Base-by-base conservation (phyloP, 352 stramenopile species). In the Pythium oligandrum region DNA sequence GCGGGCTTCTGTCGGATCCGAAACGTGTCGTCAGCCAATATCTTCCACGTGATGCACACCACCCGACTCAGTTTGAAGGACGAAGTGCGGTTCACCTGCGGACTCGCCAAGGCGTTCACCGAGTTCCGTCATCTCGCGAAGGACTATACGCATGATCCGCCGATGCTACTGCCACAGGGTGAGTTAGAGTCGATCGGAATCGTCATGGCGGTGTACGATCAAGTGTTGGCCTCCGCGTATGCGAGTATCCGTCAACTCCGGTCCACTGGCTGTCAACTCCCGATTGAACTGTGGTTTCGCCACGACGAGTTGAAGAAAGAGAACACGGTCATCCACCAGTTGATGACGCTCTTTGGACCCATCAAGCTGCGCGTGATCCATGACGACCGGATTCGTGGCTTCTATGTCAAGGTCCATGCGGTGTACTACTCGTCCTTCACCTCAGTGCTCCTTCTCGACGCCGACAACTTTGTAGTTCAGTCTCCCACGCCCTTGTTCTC, bases 31-130 rank as follows among this genome's bases (percentile, higher is more conserved):
- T 87, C 68, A 5, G 73, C 66, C 40, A 51, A 82, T 48, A 52
- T 70, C 1, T 84, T 86, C 46, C 73, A 51, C n/a, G 64, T 83
- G 5, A 88, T 90, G 82, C 77, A 70, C 12, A 88, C 77, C 10
- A 87, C 72, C 4, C 64, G 64, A 45, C 51, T 80, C 3, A 86
- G 76, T 47, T 62, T 92, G 6, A 86, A 86, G 55, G 69, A 85
- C 11, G 76, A 88, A 35, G 63, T 71, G 51, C 74, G 71, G 8
- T 92, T 88, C 63, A 88, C 76, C 26, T 90, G 82, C 45, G 66
- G 76, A n/a, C 65, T 83, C 17, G 78, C 82, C 1, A 61, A 66
- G 40, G 50, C 55, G 2, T 92, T 92, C 48, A 75, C 77, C 4
- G 71, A 78, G 3, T 85, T 87, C 51, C 52, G 57, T 30, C 71